These are phyloP conservation scores for Colletotrichum tamarilloi DNA, from an alignment of 2,329 filamentous ascomycete species.

Conservation along the genomic window DNA sequence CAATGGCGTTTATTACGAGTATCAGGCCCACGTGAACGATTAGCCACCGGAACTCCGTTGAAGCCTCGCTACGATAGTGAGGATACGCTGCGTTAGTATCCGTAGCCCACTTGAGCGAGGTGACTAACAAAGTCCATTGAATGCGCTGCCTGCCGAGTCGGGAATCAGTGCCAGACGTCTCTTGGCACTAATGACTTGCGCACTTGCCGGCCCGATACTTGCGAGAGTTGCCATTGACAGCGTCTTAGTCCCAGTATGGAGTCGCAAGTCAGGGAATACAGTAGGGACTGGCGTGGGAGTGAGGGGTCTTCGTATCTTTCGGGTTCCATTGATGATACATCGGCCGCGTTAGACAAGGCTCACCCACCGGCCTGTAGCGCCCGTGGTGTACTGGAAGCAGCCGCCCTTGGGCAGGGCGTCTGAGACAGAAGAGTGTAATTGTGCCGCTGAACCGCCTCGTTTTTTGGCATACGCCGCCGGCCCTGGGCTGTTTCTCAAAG, in stretches of 20 bases:
- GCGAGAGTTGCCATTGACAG: background rate
- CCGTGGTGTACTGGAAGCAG: background rate
- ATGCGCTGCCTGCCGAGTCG: conserved; percentile 13
- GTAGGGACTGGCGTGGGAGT: background rate
- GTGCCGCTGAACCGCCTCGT: conserved; percentile 19
- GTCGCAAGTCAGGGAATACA: too few relatives aligned
- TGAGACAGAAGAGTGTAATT: conserved; percentile 7
- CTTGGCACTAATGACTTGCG: conserved; percentile 17
- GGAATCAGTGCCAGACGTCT: background rate
- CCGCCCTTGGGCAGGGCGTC: background rate
- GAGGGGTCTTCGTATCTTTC: background rate
- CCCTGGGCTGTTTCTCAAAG: background rate
- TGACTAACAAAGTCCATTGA: background rate
- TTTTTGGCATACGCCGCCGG: conserved; percentile 1
- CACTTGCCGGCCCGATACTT: conserved; percentile 12
- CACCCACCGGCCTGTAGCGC: background rate
- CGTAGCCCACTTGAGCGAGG: background rate
- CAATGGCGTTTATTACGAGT: too few relatives aligned
- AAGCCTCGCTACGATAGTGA: background rate
- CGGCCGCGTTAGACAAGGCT: background rate
- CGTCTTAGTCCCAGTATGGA: background rate
- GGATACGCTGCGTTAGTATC: background rate
- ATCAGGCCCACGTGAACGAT: background rate
- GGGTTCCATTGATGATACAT: conserved; percentile 16
- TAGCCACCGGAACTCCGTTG: conserved; percentile 2